Conservation (phyloP, 345 rosid genomes). For the Camelina neglecta region DNA sequence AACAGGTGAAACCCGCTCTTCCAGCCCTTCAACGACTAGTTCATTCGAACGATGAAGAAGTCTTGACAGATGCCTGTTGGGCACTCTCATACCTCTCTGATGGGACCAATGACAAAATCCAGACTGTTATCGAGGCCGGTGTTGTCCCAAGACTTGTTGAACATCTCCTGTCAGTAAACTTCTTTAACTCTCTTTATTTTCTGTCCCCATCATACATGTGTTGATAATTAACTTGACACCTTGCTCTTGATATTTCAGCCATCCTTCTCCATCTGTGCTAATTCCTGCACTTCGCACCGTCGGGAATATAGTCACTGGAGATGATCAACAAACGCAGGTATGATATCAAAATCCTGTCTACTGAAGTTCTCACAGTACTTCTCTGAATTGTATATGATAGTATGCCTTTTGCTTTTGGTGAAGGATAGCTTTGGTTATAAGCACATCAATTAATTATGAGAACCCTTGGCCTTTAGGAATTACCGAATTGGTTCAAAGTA, state of each 20-base stretch:
- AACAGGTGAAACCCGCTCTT: constrained; percentile 80
- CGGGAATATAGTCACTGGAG: constrained; percentile 95
- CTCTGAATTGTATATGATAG: not conserved
- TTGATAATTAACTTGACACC: constrained; percentile 1
- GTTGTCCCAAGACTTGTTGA: constrained; percentile 80
- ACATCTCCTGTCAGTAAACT: constrained; percentile 68
- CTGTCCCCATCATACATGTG: not conserved
- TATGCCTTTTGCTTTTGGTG: not conserved
- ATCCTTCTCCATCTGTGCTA: constrained; percentile 83
- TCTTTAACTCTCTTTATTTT: not conserved
- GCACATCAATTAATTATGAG: not conserved
- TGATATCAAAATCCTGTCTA: not conserved
- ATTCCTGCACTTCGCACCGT: constrained; percentile 92
- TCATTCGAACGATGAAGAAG: constrained; percentile 89
- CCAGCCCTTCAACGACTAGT: constrained; percentile 74
- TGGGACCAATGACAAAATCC: constrained; percentile 93
- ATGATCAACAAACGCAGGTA: constrained; percentile 85
- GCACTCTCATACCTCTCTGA: constrained; percentile 94
- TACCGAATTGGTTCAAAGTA: not conserved
- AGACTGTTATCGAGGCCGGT: constrained; percentile 78
- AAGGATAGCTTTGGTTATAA: constrained; percentile 15
- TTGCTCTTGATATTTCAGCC: constrained; percentile 48
- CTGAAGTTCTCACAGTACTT: constrained; percentile 6
- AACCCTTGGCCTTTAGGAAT: constrained; percentile 18
- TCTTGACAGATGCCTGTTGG: constrained; percentile 97